These are phyloP conservation scores for Coniella vitis DNA, from an alignment of 2,329 filamentous ascomycete genomes.

Conservation along the genomic window DNA sequence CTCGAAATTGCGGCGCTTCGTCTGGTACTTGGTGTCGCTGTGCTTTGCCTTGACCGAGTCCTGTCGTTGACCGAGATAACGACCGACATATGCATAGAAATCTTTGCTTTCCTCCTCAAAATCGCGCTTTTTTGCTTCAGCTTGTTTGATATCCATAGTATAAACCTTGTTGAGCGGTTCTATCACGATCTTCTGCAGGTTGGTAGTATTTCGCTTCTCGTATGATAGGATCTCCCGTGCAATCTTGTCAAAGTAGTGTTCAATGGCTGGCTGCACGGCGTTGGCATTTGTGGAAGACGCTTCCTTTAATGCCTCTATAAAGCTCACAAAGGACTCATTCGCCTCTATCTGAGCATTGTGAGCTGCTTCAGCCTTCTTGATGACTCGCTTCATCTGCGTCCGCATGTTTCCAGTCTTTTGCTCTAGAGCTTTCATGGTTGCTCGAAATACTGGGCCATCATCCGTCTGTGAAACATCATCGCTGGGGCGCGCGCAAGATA, in stretches of 20 bases:
- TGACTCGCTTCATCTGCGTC: conserved; percentile 87
- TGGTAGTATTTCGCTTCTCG: conserved; percentile 74
- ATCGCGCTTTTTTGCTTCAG: conserved; percentile 91
- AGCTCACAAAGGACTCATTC: conserved; percentile 76
- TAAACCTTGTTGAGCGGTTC: conserved; percentile 90
- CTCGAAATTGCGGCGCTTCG: conserved; percentile 89
- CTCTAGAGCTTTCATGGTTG: conserved; percentile 92
- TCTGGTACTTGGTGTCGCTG: conserved; percentile 93
- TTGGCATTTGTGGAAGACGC: conserved; percentile 88
- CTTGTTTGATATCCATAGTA: conserved; percentile 94
- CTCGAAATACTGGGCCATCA: conserved; percentile 90
- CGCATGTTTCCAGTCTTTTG: conserved; percentile 96
- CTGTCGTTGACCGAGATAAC: conserved; percentile 92
- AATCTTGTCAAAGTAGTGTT: conserved; percentile 98
- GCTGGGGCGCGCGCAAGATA: conserved; percentile 75
- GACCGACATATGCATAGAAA: conserved; percentile 91
- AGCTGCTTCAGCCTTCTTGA: conserved; percentile 89
- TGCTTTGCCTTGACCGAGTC: conserved; percentile 97
- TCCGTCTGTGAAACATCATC: conserved; percentile 82
- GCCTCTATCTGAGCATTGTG: conserved; percentile 71
- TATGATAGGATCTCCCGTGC: conserved; percentile 83
- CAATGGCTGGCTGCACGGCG: conserved; percentile 91
- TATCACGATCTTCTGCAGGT: conserved; percentile 89
- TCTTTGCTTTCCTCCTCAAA: conserved; percentile 99
- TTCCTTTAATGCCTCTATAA: conserved; percentile 81